These are phyloP conservation scores for Aspergillus sp. DNA, from an alignment of 2,329 filamentous ascomycete genomes.

Conservation along the genomic window DNA sequence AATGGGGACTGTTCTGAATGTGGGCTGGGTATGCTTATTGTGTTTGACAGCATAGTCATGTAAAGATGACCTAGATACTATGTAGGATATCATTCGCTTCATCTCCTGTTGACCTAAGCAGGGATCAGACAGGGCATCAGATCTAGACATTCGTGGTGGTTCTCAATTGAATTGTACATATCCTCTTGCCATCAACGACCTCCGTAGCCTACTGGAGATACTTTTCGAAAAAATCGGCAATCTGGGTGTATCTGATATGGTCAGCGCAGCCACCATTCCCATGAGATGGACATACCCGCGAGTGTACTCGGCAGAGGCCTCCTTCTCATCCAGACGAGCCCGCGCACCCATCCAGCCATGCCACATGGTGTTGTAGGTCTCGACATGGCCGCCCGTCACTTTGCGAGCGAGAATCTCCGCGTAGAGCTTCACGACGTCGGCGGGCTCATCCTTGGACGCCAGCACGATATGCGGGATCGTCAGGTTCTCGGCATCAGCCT, in stretches of 20 bases:
- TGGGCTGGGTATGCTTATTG: no score
- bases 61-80: no score
- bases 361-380: constrained; percentile 66
- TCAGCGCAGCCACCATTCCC: background rate
- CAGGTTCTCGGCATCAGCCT: constrained; percentile 59
- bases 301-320: constrained; percentile 61
- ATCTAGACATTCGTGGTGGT: no score
- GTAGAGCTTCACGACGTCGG: constrained; percentile 52
- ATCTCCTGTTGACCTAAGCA: no score
- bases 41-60: no score
- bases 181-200: background rate
- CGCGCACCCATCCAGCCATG: constrained; percentile 75
- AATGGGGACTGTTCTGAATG: no score
- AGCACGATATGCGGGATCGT: constrained; percentile 62
- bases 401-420: constrained; percentile 49
- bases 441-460: constrained; percentile 64
- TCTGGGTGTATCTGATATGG: constrained; percentile 13
- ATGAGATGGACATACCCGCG: constrained; percentile 38
- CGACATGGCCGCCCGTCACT: constrained; percentile 58
- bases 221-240: constrained; percentile 26
- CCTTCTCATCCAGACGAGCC: constrained; percentile 55
- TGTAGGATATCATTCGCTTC: no score
- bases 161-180: no score
- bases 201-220: constrained; percentile 10
- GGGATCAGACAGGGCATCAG: no score